Conservation (phyloP, 371 early-diverging fungal genomes). For the Mucor irregularis region DNA sequence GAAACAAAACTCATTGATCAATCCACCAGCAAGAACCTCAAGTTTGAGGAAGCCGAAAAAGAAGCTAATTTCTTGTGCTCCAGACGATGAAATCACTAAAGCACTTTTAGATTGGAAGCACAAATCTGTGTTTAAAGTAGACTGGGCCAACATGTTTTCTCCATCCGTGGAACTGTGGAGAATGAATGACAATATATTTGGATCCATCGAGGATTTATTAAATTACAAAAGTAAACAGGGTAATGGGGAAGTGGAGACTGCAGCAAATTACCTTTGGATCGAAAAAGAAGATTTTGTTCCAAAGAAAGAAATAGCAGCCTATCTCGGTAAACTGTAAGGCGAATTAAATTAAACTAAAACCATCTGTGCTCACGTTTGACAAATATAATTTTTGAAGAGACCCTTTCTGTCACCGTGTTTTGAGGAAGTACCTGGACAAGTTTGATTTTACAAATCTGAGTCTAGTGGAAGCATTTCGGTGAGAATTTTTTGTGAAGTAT, state of each 20-base stretch:
- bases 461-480: conserved; percentile 77
- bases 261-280: conserved; percentile 25
- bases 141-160: conserved; percentile 19
- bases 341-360: not conserved
- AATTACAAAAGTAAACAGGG: not conserved
- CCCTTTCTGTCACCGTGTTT: conserved; percentile 39
- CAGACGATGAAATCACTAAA: conserved; percentile 17
- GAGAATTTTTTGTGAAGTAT: not conserved
- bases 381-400: conserved; percentile 19
- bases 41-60: conserved; percentile 5
- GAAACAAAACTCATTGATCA: not conserved
- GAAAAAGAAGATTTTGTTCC: conserved; percentile 22
- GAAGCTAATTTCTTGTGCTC: not conserved
- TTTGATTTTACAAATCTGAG: conserved; percentile 69
- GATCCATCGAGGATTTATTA: conserved; percentile 16
- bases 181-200: conserved; percentile 15
- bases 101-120: conserved; percentile 34
- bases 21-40: conserved; percentile 15
- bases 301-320: conserved; percentile 29
- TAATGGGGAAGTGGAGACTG: not conserved
- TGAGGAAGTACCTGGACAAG: conserved; percentile 59
- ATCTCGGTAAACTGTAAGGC: conserved; percentile 35
- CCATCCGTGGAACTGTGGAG: conserved; percentile 13
- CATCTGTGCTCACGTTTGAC: not conserved
- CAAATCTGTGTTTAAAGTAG: conserved; percentile 21